phyloP scores from a whole-genome alignment of 768 basidiomycete genomes.

The Heimioporus sp. region DNA sequence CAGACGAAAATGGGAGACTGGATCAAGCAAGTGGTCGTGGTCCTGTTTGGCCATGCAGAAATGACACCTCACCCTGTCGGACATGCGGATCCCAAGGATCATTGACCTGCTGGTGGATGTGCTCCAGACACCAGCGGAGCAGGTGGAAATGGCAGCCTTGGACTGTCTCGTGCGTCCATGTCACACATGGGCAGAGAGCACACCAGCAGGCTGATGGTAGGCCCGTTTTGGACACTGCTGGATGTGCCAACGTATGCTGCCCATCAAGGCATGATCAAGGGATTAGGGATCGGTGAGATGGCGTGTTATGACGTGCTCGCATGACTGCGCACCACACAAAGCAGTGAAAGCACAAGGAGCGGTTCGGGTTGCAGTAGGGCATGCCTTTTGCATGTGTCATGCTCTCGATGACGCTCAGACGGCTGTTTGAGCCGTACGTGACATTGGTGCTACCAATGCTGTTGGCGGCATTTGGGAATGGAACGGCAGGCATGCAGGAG shows the following conservation, averaged over 20 bases:
- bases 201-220: conserved; percentile 59
- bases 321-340: conserved; percentile 62
- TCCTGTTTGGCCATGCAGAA: too few relatives aligned
- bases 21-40: conserved; percentile 51
- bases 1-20: neutral
- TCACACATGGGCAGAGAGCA: conserved; percentile 52
- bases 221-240: conserved; percentile 74
- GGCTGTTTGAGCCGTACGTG: conserved; percentile 92
- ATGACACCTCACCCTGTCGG: too few relatives aligned
- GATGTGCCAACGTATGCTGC: conserved; percentile 77
- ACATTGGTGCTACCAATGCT: conserved; percentile 81
- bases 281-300: conserved; percentile 82
- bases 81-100: too few relatives aligned
- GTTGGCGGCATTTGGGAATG: conserved; percentile 83
- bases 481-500: conserved; percentile 84
- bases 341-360: conserved; percentile 90
- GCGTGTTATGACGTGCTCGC: conserved; percentile 80
- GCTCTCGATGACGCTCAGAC: conserved; percentile 79
- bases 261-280: conserved; percentile 90
- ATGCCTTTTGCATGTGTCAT: conserved; percentile 96
- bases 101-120: conserved; percentile 86
- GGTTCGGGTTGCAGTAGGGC: conserved; percentile 84
- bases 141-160: conserved; percentile 94
- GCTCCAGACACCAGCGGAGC: conserved; percentile 90
- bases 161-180: conserved; percentile 89